phyloP scores from a whole-genome alignment of 176 grass and related monocot species.

The Lolium perenne region DNA sequence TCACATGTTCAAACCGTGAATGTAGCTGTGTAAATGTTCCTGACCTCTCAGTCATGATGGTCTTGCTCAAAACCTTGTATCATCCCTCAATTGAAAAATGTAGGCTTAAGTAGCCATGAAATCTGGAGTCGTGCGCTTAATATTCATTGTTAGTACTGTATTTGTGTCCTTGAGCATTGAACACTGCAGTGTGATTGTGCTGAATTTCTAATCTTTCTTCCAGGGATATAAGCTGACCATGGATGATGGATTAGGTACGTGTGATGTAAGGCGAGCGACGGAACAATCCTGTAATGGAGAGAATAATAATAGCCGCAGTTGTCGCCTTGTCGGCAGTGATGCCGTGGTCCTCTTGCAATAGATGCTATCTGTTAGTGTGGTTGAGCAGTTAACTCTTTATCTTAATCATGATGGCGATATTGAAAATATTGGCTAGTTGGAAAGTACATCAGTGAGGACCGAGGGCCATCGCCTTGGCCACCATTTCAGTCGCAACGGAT shows the following conservation, averaged over 20 bases:
- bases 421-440: neutral
- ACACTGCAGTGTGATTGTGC: neutral
- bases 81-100: neutral
- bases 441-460: neutral
- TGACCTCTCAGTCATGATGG: slow-evolving; percentile 22
- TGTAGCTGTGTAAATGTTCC: slow-evolving; percentile 58
- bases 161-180: neutral
- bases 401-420: slow-evolving; percentile 12
- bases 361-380: slow-evolving; percentile 41
- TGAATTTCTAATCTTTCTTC: neutral
- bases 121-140: neutral
- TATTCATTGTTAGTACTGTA: neutral
- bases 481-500: neutral
- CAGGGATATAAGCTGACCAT: neutral
- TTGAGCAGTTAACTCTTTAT: neutral
- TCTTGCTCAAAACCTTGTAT: neutral
- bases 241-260: neutral
- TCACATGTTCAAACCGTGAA: neutral
- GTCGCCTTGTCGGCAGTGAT: slow-evolving; percentile 23
- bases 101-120: neutral
- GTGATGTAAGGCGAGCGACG: neutral
- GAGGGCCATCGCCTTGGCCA: neutral
- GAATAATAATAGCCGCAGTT: slow-evolving; percentile 37
- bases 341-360: slow-evolving; percentile 41
- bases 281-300: slow-evolving; percentile 1